Percentiles rank a stretch among this genome's conserved stretches.
Conservation (phyloP, 768 basidiomycete species). For the Trametes meyenii region DNA sequence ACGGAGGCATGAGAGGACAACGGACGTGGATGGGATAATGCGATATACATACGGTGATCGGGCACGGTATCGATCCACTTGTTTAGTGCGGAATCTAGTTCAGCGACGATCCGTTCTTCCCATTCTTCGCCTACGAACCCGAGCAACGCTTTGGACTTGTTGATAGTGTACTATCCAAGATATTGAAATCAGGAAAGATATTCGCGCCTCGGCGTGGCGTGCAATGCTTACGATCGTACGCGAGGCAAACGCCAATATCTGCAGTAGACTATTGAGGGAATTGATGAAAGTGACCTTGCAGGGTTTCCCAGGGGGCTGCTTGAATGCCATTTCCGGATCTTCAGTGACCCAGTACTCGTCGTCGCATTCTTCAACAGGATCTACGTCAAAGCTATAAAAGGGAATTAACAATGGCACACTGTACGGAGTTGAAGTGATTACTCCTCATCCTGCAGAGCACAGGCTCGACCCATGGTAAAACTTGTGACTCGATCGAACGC, state of each 20-base stretch:
- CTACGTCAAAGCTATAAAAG: conserved; percentile 63
- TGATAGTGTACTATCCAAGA: conserved; percentile 45
- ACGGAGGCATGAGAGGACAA: not conserved
- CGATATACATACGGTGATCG: conserved; percentile 46
- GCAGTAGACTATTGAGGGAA: conserved; percentile 55
- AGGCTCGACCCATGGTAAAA: conserved; percentile 59
- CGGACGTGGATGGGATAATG: not conserved
- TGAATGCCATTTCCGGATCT: conserved; percentile 56
- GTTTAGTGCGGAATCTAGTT: conserved; percentile 63
- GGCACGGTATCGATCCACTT: conserved; percentile 66
- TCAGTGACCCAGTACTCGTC: conserved; percentile 71
- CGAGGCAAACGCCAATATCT: conserved; percentile 62
- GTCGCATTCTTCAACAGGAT: conserved; percentile 64
- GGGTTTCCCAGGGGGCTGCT: conserved; percentile 62
- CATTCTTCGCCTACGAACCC: conserved; percentile 41
- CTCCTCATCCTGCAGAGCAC: conserved; percentile 73
- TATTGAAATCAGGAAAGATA: not conserved
- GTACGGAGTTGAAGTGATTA: conserved; percentile 33
- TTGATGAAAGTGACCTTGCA: conserved; percentile 61
- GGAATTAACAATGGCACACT: not conserved
- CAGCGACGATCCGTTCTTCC: conserved; percentile 58
- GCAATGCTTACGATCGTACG: conserved; percentile 38
- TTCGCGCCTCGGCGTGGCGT: not conserved
- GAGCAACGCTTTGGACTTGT: conserved; percentile 41
- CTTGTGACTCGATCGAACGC: conserved; percentile 48